Evolutionary conservation across 2,329 filamentous ascomycete genomes (phyloP).

Genomic region (Xylaria sp.): DNA sequence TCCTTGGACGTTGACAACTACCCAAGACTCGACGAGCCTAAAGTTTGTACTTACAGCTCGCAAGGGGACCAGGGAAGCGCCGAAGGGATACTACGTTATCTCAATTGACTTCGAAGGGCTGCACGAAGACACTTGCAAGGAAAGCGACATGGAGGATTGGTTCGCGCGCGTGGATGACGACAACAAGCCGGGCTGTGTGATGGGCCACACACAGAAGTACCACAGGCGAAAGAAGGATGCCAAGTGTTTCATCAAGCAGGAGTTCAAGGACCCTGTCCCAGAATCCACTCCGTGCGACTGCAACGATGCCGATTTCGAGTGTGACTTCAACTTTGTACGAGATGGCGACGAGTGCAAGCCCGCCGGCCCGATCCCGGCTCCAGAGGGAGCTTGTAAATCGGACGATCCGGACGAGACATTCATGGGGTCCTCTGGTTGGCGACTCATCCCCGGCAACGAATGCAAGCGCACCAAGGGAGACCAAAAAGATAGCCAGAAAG

Average conservation of each 20-base stretch:
- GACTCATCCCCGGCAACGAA: conserved; percentile 82
- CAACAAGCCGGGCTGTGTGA: conserved; percentile 82
- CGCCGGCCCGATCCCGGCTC: conserved; percentile 63
- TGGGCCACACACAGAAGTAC: conserved; percentile 94
- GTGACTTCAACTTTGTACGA: conserved; percentile 87
- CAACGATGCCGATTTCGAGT: conserved; percentile 85
- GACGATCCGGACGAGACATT: conserved; percentile 70
- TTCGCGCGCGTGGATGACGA: conserved; percentile 79
- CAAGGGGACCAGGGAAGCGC: conserved; percentile 53
- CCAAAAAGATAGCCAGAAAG: conserved; percentile 72
- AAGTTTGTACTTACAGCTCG: conserved; percentile 81
- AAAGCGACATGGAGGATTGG: conserved; percentile 86
- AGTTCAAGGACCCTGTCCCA: conserved; percentile 78
- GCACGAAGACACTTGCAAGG: conserved; percentile 76
- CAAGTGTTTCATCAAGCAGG: conserved; percentile 84
- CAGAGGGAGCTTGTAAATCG: conserved; percentile 72
- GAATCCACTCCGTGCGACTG: conserved; percentile 79
- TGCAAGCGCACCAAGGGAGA: conserved; percentile 64
- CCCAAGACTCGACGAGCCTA: conserved; percentile 87
- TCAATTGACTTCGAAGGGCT: conserved; percentile 83
- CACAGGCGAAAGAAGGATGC: conserved; percentile 82
- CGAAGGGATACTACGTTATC: conserved; percentile 62
- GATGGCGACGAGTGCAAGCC: conserved; percentile 71
- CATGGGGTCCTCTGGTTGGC: conserved; percentile 85
- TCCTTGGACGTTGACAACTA: conserved; percentile 79